Evolutionary conservation across 2,329 filamentous ascomycete genomes (phyloP).

Genomic region (Metarhizium robertsii): DNA sequence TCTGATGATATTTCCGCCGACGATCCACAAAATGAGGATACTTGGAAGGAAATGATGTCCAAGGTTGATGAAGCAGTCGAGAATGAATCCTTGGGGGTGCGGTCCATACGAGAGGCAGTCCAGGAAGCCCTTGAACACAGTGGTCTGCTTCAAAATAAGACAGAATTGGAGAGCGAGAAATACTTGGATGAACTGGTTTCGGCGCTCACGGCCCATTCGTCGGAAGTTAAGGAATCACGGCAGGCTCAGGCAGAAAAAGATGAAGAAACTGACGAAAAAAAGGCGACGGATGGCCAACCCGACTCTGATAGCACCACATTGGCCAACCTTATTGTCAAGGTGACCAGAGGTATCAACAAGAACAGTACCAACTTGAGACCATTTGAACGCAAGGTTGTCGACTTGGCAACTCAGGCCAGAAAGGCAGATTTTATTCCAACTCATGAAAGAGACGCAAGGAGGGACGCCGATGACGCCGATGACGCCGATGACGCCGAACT

Average conservation of each 20-base stretch:
- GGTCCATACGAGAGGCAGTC: constrained; percentile 43
- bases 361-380: constrained; percentile 30
- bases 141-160: constrained; percentile 37
- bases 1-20: constrained; percentile 10
- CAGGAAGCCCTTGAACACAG: constrained; percentile 46
- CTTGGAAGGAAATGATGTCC: constrained; percentile 45
- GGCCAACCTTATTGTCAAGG: constrained; percentile 42
- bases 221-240: constrained; percentile 14
- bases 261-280: constrained; percentile 2
- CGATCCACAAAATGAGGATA: constrained; percentile 23
- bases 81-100: constrained; percentile 44
- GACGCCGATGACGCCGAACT: not conserved
- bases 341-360: constrained; percentile 37
- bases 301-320: constrained; percentile 18
- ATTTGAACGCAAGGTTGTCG: constrained; percentile 42
- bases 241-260: constrained; percentile 9
- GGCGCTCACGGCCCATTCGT: constrained; percentile 30
- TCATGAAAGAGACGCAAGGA: not conserved
- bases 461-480: not conserved
- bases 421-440: not conserved
- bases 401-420: constrained; percentile 33
- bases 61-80: constrained; percentile 49
- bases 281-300: not conserved
- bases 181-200: constrained; percentile 43
- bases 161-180: constrained; percentile 33